Evolutionary conservation across 257 asterid genomes (phyloP).

Genomic region (Rauvolfia tetraphylla): DNA sequence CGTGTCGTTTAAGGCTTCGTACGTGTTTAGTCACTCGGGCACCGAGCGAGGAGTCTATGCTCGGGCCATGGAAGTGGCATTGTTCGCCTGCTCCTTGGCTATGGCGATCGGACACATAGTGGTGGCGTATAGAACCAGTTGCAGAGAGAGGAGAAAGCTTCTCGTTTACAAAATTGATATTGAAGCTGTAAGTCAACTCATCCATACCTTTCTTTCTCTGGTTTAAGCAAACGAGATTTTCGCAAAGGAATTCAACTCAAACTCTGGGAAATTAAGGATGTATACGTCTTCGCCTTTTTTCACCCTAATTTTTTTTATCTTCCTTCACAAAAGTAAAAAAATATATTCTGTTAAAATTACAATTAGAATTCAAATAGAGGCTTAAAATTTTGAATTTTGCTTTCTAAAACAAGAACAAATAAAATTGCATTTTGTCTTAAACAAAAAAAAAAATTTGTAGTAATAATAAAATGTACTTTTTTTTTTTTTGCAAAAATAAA

Average conservation of each 20-base stretch:
- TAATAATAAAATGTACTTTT: too few species aligned
- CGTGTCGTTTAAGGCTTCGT: slow-evolving; percentile 75
- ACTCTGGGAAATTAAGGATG: too few species aligned
- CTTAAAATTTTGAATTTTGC: too few species aligned
- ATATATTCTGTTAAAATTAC: too few species aligned
- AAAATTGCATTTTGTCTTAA: background rate
- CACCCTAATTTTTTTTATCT: too few species aligned
- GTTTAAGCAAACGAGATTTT: background rate
- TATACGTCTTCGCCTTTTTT: too few species aligned
- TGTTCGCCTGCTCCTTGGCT: slow-evolving; percentile 55
- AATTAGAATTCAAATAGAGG: too few species aligned
- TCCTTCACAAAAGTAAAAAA: too few species aligned
- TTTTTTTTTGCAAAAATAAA: background rate
- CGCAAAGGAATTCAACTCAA: too few species aligned
- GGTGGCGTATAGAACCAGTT: slow-evolving; percentile 82
- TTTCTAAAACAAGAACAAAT: too few species aligned
- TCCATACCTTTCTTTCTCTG: background rate
- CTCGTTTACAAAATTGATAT: slow-evolving; percentile 87
- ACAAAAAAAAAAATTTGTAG: too few species aligned
- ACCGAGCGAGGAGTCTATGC: slow-evolving; percentile 23
- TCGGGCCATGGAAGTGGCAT: slow-evolving; percentile 46
- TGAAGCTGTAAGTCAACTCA: slow-evolving; percentile 75
- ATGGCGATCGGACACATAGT: slow-evolving; percentile 75
- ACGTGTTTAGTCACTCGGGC: slow-evolving; percentile 34
- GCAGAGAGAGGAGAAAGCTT: slow-evolving; percentile 84